Conservation (phyloP, 2,329 filamentous ascomycete genomes). For the Fonsecaea pugnacius region DNA sequence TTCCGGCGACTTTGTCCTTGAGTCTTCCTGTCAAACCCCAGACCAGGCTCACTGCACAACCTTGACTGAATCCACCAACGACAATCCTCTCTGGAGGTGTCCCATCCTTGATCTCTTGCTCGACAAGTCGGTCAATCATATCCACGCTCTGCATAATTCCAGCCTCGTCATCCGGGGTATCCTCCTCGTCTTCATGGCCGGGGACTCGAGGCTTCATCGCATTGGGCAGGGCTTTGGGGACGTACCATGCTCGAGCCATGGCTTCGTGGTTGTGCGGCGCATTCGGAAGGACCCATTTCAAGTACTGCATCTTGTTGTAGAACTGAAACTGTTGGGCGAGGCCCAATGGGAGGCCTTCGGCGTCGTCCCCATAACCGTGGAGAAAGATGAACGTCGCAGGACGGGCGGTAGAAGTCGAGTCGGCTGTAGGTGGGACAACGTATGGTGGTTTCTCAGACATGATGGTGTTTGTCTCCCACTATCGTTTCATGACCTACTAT, state of each 20-base stretch:
- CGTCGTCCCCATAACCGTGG: constrained; percentile 55
- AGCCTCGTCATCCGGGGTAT: constrained; percentile 51
- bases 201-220: constrained; percentile 45
- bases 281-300: constrained; percentile 58
- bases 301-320: constrained; percentile 53
- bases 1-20: constrained; percentile 42
- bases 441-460: constrained; percentile 34
- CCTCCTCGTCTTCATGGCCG: constrained; percentile 49
- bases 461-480: constrained; percentile 3
- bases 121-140: constrained; percentile 50
- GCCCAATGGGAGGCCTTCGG: constrained; percentile 50
- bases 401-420: constrained; percentile 27
- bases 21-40: constrained; percentile 48
- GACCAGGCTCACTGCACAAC: constrained; percentile 52
- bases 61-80: constrained; percentile 56
- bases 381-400: constrained; percentile 40
- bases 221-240: constrained; percentile 53
- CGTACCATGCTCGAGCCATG: constrained; percentile 46
- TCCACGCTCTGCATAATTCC: constrained; percentile 48
- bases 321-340: constrained; percentile 55
- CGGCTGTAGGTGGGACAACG: constrained; percentile 30
- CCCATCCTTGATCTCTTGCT: constrained; percentile 48
- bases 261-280: constrained; percentile 54
- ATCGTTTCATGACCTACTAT: background rate
- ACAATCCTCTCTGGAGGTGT: constrained; percentile 50